A percentile compares a stretch with the other conserved stretches of the same genome.
phyloP scores from a whole-genome alignment of 495 filamentous ascomycete species.

The Tuber magnatum region DNA sequence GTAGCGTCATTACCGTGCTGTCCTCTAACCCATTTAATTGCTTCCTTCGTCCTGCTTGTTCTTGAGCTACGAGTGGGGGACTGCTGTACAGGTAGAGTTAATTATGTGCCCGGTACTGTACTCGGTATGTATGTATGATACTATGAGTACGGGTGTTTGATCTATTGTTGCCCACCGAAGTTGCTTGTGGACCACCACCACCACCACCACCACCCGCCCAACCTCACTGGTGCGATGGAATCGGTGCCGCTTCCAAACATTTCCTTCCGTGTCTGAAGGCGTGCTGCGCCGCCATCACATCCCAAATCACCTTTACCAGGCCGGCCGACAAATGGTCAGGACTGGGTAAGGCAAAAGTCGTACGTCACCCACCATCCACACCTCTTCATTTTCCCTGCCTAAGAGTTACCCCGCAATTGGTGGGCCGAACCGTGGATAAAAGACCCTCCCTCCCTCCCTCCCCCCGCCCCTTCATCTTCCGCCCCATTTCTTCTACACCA shows the following conservation, averaged over 20 bases:
- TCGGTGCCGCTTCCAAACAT: neutral
- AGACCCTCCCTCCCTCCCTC: conserved; percentile 8
- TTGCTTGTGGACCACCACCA: neutral
- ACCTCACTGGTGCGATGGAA: neutral
- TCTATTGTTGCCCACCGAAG: neutral
- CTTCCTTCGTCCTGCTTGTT: neutral
- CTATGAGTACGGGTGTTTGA: too few species aligned
- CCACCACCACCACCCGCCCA: neutral
- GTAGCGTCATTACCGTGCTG: neutral
- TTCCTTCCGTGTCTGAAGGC: neutral
- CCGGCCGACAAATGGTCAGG: neutral
- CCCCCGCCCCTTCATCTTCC: neutral
- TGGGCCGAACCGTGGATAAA: conserved; percentile 17
- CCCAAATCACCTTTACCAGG: neutral
- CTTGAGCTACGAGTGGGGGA: neutral
- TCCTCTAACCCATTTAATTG: neutral
- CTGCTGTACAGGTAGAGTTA: neutral
- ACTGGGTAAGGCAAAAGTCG: neutral
- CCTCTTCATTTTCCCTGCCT: neutral
- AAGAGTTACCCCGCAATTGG: neutral
- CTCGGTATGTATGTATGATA: too few species aligned
- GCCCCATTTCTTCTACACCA: conserved; percentile 1
- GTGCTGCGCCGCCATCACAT: neutral
- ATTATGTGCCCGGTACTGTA: too few species aligned
- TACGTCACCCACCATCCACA: neutral